phyloP scores from a whole-genome alignment of 805 yeast genomes.

The Metschnikowia sp. region DNA sequence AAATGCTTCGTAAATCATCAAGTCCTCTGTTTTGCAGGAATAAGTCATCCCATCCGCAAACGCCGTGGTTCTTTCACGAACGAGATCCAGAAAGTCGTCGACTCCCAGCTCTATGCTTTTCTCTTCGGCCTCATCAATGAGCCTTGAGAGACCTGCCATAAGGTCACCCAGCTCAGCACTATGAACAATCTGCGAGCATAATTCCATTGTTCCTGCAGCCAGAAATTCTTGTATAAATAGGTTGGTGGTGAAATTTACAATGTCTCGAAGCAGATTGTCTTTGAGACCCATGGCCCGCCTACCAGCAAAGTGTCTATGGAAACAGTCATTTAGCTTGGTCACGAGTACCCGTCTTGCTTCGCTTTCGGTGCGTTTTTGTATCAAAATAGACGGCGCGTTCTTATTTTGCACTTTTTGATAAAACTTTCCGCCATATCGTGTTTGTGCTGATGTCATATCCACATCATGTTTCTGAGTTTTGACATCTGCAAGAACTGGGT shows the following conservation, averaged over 20 bases:
- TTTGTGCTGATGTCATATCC: too few species aligned
- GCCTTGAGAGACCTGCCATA: not conserved
- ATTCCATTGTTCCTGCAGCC: slow-evolving; percentile 10
- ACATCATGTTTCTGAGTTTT: too few species aligned
- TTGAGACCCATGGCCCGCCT: not conserved
- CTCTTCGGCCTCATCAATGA: slow-evolving; percentile 13
- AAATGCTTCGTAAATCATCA: slow-evolving; percentile 7
- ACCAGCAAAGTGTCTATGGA: not conserved
- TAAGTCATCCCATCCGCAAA: not conserved
- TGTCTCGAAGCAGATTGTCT: slow-evolving; percentile 1
- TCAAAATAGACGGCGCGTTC: not conserved
- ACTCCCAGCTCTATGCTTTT: slow-evolving; percentile 13
- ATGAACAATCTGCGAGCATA: slow-evolving; percentile 10
- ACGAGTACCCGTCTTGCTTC: not conserved
- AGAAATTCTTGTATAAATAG: slow-evolving; percentile 14
- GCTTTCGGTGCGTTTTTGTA: not conserved
- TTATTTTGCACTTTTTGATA: too few species aligned
- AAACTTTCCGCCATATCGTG: too few species aligned
- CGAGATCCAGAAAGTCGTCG: slow-evolving; percentile 15
- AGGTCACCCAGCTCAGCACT: slow-evolving; percentile 8
- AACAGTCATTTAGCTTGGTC: not conserved
- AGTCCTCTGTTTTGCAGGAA: slow-evolving; percentile 2
- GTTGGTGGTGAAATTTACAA: slow-evolving; percentile 13
- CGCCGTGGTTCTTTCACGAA: slow-evolving; percentile 10
- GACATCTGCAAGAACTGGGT: too few species aligned